phyloP scores from a whole-genome alignment of 441 rosid genomes.

The Daphne laureola region DNA sequence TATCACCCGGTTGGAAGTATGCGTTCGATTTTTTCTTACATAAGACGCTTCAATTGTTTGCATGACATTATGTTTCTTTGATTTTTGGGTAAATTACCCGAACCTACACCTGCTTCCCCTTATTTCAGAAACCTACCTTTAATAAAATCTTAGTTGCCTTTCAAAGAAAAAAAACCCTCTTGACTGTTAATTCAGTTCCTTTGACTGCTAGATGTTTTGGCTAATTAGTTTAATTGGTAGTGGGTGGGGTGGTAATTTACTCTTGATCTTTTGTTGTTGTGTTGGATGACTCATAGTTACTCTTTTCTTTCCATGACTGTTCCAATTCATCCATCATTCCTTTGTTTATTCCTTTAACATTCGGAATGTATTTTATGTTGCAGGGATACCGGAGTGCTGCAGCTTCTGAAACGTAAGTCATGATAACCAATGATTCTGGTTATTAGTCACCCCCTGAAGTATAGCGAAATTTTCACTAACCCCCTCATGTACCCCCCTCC shows the following conservation, averaged over 20 bases:
- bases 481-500: too few species aligned
- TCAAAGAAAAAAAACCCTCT: too few species aligned
- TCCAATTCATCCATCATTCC: constrained; percentile 7
- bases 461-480: too few species aligned
- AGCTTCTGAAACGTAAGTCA: constrained; percentile 84
- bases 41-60: constrained; percentile 5
- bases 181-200: too few species aligned
- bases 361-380: constrained; percentile 20
- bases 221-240: too few species aligned
- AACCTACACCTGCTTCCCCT: too few species aligned
- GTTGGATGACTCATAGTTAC: constrained; percentile 11
- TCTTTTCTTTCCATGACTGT: constrained; percentile 2
- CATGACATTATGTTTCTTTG: background rate
- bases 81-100: too few species aligned
- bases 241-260: too few species aligned
- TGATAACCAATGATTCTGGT: background rate
- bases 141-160: too few species aligned
- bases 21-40: constrained; percentile 15
- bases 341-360: constrained; percentile 10
- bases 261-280: constrained; percentile 6
- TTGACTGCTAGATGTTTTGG: too few species aligned
- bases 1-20: constrained; percentile 90
- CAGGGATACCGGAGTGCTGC: constrained; percentile 94
- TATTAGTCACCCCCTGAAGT: too few species aligned
- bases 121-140: too few species aligned